Conservation (phyloP, 331 rosid species). For the Stylosanthes scabra region DNA sequence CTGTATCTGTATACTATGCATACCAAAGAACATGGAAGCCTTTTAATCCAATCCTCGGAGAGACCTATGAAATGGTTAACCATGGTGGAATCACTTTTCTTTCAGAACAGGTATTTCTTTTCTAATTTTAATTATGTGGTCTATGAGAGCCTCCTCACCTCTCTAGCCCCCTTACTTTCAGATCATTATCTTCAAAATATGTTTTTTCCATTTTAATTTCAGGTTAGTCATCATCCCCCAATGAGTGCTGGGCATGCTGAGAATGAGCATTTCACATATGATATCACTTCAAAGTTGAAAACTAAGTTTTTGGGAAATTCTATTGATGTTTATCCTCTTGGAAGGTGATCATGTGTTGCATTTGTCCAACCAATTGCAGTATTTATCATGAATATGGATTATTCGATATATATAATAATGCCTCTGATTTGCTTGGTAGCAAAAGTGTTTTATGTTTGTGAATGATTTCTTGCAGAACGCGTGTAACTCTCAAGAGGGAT, state of each 20-base stretch:
- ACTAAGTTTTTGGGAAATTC: conserved; percentile 95
- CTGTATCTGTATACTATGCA: conserved; percentile 88
- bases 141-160: not conserved
- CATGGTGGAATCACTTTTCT: conserved; percentile 78
- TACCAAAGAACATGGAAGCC: conserved; percentile 97
- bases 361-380: not conserved
- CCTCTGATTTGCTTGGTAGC: conserved; percentile 13
- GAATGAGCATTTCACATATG: conserved; percentile 86
- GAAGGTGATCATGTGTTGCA: conserved; percentile 63
- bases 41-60: conserved; percentile 96
- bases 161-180: not conserved
- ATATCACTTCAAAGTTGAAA: conserved; percentile 86
- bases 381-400: not conserved
- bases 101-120: conserved; percentile 89
- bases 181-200: conserved; percentile 3
- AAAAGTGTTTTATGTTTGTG: conserved; percentile 10
- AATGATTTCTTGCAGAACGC: conserved; percentile 59
- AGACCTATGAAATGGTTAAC: conserved; percentile 86
- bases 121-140: conserved; percentile 4
- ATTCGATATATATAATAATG: not conserved
- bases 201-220: conserved; percentile 25
- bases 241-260: conserved; percentile 95
- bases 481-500: conserved; percentile 66
- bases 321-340: conserved; percentile 89
- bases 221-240: conserved; percentile 98